phyloP scores from a whole-genome alignment of 2,329 filamentous ascomycete genomes.

The Colletotrichum aenigma region DNA sequence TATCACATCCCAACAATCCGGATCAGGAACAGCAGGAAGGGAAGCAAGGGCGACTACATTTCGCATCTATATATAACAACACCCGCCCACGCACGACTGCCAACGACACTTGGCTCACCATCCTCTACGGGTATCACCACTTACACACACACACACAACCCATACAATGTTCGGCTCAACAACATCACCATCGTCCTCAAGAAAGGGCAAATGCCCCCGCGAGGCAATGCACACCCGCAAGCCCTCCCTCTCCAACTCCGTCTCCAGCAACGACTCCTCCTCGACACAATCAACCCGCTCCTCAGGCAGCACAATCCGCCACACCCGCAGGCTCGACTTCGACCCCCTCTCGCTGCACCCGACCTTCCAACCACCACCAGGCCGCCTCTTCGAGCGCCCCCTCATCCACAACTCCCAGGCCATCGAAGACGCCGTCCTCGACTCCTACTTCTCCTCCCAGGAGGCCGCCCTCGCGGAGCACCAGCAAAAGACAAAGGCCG shows the following conservation, averaged over 20 bases:
- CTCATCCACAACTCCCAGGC: constrained; percentile 17
- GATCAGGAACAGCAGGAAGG: not conserved
- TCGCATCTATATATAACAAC: not conserved
- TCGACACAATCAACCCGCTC: constrained; percentile 18
- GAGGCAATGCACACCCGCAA: constrained; percentile 21
- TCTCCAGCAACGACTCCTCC: constrained; percentile 21
- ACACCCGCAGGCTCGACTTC: constrained; percentile 17
- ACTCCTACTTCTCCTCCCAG: constrained; percentile 18
- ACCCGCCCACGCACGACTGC: not conserved
- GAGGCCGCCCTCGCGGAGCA: not conserved
- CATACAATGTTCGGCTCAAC: constrained; percentile 1
- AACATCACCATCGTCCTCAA: not conserved
- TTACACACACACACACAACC: not conserved
- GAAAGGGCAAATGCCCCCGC: not conserved
- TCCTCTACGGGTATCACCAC: not conserved
- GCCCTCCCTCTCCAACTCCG: constrained; percentile 21
- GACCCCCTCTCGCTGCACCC: constrained; percentile 22
- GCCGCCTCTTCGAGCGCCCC: constrained; percentile 17
- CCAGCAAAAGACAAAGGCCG: not conserved
- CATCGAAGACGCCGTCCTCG: constrained; percentile 16
- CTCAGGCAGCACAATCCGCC: constrained; percentile 6
- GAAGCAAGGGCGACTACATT: not conserved
- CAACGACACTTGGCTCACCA: not conserved
- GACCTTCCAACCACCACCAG: constrained; percentile 22
- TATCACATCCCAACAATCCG: not conserved